These are phyloP conservation scores for Solanum neorickii DNA, from an alignment of 257 asterid species.

Conservation along the genomic window DNA sequence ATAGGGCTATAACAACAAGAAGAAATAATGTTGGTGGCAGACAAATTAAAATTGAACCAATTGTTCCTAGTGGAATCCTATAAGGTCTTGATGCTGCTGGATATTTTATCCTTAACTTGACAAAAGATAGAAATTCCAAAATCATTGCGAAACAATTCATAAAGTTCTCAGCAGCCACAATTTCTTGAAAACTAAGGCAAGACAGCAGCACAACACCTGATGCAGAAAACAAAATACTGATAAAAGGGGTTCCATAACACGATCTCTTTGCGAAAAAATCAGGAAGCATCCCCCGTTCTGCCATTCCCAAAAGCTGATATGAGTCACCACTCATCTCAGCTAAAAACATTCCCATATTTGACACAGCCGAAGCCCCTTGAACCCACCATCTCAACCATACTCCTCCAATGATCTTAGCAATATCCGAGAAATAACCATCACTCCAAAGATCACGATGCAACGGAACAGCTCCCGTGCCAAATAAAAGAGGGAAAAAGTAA, in stretches of 20 bases:
- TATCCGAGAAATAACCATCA: constrained; percentile 58
- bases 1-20: constrained; percentile 35
- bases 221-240: constrained; percentile 52
- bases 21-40: constrained; percentile 38
- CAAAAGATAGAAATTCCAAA: constrained; percentile 52
- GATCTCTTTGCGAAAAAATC: constrained; percentile 43
- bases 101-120: constrained; percentile 43
- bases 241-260: constrained; percentile 37
- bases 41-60: constrained; percentile 35
- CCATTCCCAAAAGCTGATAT: constrained; percentile 67
- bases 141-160: constrained; percentile 61
- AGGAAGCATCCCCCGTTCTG: constrained; percentile 56
- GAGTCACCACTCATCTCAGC: constrained; percentile 77
- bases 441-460: constrained; percentile 44
- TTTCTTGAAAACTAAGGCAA: constrained; percentile 67
- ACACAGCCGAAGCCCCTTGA: constrained; percentile 58
- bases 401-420: constrained; percentile 53
- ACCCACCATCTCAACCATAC: constrained; percentile 54
- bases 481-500: constrained; percentile 44
- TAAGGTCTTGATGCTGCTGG: constrained; percentile 47
- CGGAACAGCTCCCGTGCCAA: constrained; percentile 52
- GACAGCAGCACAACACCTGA: constrained; percentile 50
- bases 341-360: constrained; percentile 69
- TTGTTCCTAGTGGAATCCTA: constrained; percentile 40
- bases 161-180: constrained; percentile 60